These are phyloP conservation scores for Cladosporium sp. DNA, from an alignment of 2,329 filamentous ascomycete species.

Conservation along the genomic window DNA sequence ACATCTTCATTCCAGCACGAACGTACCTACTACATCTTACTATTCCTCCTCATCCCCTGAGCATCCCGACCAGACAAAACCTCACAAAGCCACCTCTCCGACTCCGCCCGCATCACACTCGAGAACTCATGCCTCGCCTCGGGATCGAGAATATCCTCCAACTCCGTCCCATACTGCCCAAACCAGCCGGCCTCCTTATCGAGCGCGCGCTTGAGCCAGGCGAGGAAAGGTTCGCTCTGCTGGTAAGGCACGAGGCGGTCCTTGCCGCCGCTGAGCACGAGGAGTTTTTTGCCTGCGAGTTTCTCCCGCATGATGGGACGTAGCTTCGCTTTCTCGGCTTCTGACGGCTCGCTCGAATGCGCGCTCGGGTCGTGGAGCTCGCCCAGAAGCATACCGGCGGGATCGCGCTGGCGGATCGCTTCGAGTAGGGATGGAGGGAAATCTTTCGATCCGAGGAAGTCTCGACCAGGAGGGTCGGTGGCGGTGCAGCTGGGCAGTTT, in stretches of 20 bases:
- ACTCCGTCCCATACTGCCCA: conserved; percentile 49
- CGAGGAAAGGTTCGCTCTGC: conserved; percentile 56
- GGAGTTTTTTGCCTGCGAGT: conserved; percentile 57
- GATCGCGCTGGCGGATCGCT: conserved; percentile 64
- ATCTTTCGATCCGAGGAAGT: conserved; percentile 71
- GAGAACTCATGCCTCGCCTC: conserved; percentile 68
- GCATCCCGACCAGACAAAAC: conserved; percentile 26
- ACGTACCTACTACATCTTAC: conserved; percentile 12
- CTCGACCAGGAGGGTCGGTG: conserved; percentile 52
- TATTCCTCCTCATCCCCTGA: background rate
- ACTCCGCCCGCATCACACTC: conserved; percentile 61
- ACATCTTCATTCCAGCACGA: too few relatives aligned
- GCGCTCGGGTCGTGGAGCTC: conserved; percentile 29
- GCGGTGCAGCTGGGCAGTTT: conserved; percentile 56
- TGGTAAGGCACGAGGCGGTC: conserved; percentile 71
- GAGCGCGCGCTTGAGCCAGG: conserved; percentile 55
- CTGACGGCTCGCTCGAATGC: conserved; percentile 34
- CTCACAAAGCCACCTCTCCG: conserved; percentile 58
- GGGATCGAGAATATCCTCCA: conserved; percentile 65
- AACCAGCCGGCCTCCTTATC: conserved; percentile 46
- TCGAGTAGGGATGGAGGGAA: conserved; percentile 68
- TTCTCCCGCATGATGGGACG: conserved; percentile 26
- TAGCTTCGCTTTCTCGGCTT: conserved; percentile 42
- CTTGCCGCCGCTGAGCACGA: conserved; percentile 60
- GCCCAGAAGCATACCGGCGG: conserved; percentile 66